These are phyloP conservation scores for Scheffersomyces amazonensis DNA, from an alignment of 805 yeast genomes.

Conservation along the genomic window DNA sequence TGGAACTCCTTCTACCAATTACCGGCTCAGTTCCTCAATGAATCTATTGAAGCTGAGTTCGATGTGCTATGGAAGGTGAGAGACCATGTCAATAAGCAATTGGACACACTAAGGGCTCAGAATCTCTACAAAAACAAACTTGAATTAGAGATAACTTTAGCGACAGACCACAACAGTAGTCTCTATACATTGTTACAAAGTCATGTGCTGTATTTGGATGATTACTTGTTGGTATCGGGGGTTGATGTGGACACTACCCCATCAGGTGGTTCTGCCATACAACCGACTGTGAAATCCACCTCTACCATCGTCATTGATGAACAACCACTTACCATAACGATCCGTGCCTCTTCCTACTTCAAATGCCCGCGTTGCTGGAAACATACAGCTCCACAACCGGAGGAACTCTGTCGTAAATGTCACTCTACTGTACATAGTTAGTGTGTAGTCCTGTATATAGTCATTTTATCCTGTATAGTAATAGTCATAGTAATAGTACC, in stretches of 20 bases:
- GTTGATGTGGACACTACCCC: conserved; percentile 27
- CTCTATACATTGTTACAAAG: conserved; percentile 10
- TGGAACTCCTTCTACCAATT: conserved; percentile 24
- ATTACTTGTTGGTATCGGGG: conserved; percentile 63
- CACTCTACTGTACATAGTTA: too few relatives aligned
- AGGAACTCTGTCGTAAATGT: too few relatives aligned
- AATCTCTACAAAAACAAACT: conserved; percentile 56
- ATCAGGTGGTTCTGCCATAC: too few relatives aligned
- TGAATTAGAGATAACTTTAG: conserved; percentile 50
- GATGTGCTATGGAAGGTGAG: conserved; percentile 44
- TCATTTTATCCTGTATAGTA: too few relatives aligned
- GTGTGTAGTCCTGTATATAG: too few relatives aligned
- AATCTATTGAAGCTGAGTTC: conserved; percentile 42
- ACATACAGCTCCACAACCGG: too few relatives aligned
- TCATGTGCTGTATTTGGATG: conserved; percentile 26
- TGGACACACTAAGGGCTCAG: conserved; percentile 55
- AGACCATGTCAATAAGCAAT: conserved; percentile 44
- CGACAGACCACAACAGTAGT: conserved; percentile 9
- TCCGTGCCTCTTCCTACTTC: too few relatives aligned
- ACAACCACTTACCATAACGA: too few relatives aligned
- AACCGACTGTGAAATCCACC: too few relatives aligned
- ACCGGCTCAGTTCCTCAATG: conserved; percentile 33
- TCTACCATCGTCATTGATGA: too few relatives aligned
- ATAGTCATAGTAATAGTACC: too few relatives aligned
- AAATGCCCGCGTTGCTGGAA: too few relatives aligned